Conservation (phyloP, 306 rosid species). For the Corylus avellana region DNA sequence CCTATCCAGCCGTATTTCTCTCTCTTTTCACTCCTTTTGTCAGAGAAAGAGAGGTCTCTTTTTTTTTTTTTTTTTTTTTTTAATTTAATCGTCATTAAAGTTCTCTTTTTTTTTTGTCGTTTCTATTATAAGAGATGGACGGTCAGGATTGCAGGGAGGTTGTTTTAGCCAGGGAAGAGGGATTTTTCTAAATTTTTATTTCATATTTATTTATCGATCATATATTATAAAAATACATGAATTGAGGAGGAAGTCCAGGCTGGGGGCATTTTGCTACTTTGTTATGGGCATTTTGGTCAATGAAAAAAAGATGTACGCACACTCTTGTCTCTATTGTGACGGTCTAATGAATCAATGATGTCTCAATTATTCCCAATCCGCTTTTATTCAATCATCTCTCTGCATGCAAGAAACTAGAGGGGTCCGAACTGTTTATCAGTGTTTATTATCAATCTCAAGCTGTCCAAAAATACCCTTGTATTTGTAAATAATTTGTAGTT, state of each 20-base stretch:
- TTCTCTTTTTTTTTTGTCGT: slow-evolving; percentile 21
- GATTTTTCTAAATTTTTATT: background rate
- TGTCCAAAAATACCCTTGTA: slow-evolving; percentile 14
- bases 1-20: background rate
- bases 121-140: slow-evolving; percentile 29
- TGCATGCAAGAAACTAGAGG: background rate
- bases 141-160: slow-evolving; percentile 35
- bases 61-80: slow-evolving; percentile 10
- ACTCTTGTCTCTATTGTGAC: background rate
- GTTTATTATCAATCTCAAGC: background rate
- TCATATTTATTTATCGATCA: background rate
- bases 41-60: slow-evolving; percentile 27
- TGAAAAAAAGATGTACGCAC: background rate
- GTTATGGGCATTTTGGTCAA: background rate
- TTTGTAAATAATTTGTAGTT: background rate
- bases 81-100: background rate
- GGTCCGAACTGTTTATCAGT: background rate
- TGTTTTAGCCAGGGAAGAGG: background rate
- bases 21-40: slow-evolving; percentile 20
- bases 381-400: slow-evolving; percentile 4
- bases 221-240: background rate
- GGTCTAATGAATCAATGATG: slow-evolving; percentile 3
- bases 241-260: too few relatives aligned
- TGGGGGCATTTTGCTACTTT: background rate
- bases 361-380: slow-evolving; percentile 13